Base-by-base conservation (phyloP, 2,329 filamentous ascomycete species). In the Talaromyces sp. region DNA sequence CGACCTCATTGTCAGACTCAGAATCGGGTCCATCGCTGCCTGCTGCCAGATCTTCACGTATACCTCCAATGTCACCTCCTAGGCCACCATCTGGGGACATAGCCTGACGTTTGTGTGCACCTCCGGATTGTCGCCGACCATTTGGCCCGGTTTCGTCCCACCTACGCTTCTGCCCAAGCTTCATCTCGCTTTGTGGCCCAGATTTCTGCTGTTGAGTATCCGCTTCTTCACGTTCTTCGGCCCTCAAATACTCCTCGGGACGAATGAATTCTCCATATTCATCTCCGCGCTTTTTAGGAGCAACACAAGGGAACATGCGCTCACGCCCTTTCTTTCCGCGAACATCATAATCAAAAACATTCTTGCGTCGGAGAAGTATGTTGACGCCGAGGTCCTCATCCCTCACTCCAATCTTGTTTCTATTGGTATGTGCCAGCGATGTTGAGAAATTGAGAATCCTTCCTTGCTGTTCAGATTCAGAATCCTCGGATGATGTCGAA, bases 181-280 rank as follows among this genome's bases (percentile, higher is more conserved):
- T 86, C 60, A 87, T 86, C 68, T 89, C 83, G 37, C 80, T 78
- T 33, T 83, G 82, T 66, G 84, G 83, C 14, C 81, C 82, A 16
- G 79, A 72, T 39, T 84, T 82, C 41, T 82, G 82, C 64, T 86
- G 62, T 60, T 89, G 86, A 13, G 86, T 87, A 47, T 91, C 89
- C 19, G 87, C 84, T 65, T 89, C 87, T 70, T 96, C 92, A 65
- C 92, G 89, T 78, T 98, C 95, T 74, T 99, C 95, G 0, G 93
- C 94, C 65, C 93, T 87, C 1, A 97, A 84, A 74, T 94, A 99
- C 69, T 99, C 95, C 75, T 98, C 95, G 0, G 94, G 91, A 62
- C 93, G 88, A 70, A 99, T 97, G 16, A 96, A 81, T 69, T 99
- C 95, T 66, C 95, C 95, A 78, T 95, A 99, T 69, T 97, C 94